phyloP scores from a whole-genome alignment of 2,329 filamentous ascomycete species.

The Epichloe aotearoae region DNA sequence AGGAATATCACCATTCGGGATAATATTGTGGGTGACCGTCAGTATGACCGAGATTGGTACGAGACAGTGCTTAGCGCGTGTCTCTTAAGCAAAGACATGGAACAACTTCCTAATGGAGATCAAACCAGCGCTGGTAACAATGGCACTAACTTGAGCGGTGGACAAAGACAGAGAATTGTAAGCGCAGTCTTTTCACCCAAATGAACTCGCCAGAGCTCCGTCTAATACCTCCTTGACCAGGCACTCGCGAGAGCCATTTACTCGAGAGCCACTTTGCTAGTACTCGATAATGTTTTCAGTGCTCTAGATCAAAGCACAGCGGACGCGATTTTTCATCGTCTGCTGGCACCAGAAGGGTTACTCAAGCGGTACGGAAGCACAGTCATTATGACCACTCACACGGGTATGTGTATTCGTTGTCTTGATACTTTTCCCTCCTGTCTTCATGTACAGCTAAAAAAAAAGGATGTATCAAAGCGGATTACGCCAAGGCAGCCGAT shows the following conservation, averaged over 20 bases:
- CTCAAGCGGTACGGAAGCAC: not conserved
- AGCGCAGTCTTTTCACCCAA: not conserved
- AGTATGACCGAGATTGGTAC: conserved; percentile 10
- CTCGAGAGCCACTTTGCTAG: conserved; percentile 10
- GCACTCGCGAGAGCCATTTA: conserved; percentile 30
- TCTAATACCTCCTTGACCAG: not conserved
- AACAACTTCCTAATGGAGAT: conserved; percentile 15
- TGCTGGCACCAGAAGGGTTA: conserved; percentile 1
- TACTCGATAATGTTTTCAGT: conserved; percentile 1
- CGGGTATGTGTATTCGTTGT: not conserved
- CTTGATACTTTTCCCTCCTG: no score
- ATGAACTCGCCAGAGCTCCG: not conserved
- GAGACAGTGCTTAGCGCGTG: conserved; percentile 6
- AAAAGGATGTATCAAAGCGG: not conserved
- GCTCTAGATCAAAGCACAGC: conserved; percentile 3
- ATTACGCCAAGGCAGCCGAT: not conserved
- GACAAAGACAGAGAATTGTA: conserved; percentile 23
- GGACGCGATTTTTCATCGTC: conserved; percentile 1
- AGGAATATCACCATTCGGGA: conserved; percentile 12
- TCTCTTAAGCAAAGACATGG: conserved; percentile 14
- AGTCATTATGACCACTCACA: conserved; percentile 5
- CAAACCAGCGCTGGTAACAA: conserved; percentile 20
- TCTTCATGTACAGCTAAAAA: not conserved
- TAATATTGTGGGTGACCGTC: conserved; percentile 11
- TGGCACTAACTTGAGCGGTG: conserved; percentile 24